phyloP scores from a whole-genome alignment of 1,284 basidiomycete genomes.

The Moesziomyces sp. region DNA sequence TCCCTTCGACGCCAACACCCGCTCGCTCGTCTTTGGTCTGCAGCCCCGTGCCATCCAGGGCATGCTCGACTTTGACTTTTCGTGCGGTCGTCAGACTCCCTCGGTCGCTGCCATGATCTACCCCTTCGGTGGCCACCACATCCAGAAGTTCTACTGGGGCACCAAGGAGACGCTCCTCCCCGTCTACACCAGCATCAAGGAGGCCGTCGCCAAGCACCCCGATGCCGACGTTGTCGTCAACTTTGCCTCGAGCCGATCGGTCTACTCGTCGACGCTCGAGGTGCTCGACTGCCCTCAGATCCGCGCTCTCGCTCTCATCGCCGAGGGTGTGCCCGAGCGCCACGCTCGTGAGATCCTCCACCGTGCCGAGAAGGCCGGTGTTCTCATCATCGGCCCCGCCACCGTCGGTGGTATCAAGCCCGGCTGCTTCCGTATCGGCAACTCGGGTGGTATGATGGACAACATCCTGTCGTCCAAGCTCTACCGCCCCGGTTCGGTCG shows the following conservation, averaged over 20 bases:
- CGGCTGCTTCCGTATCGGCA: constrained; percentile 99
- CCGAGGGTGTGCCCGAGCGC: constrained; percentile 97
- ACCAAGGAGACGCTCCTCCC: constrained; percentile 98
- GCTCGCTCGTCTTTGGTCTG: constrained; percentile 96
- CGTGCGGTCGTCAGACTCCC: constrained; percentile 90
- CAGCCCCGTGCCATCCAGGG: constrained; percentile 99
- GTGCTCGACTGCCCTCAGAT: constrained; percentile 78
- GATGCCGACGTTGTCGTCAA: constrained; percentile 98
- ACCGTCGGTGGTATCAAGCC: constrained; percentile 99
- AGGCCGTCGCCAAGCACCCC: constrained; percentile 93
- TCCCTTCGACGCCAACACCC: constrained; percentile 83
- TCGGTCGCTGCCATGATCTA: constrained; percentile 99
- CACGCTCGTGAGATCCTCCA: constrained; percentile 96
- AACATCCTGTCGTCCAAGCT: constrained; percentile 99
- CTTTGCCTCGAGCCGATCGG: constrained; percentile 94
- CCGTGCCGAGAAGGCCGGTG: constrained; percentile 84
- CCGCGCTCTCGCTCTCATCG: constrained; percentile 91
- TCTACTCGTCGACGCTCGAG: constrained; percentile 94
- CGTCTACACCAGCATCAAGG: constrained; percentile 91
- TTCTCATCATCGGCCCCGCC: constrained; percentile 96
- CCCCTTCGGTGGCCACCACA: constrained; percentile 99
- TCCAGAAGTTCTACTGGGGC: constrained; percentile 99
- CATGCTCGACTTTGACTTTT: constrained; percentile 99
- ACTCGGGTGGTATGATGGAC: constrained; percentile 99
- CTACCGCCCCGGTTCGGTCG: constrained; percentile 95